phyloP scores from a whole-genome alignment of 768 basidiomycete genomes.

The Phlegmacium glaucopus region DNA sequence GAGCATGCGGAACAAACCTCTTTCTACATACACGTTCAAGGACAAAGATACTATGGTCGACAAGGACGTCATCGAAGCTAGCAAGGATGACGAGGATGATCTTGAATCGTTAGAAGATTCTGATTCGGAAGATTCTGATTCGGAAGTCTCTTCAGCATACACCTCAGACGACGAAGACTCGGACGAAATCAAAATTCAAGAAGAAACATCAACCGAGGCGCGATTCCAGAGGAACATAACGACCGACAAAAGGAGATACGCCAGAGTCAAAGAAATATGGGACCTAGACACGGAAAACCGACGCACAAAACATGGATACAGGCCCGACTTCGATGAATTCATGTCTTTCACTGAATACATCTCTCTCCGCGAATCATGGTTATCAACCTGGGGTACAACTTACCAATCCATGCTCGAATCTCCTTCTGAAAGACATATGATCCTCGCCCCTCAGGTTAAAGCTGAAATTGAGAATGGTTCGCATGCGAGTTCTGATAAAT shows the following conservation, averaged over 20 bases:
- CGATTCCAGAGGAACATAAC: slow-evolving; percentile 19
- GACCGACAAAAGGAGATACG: slow-evolving; percentile 23
- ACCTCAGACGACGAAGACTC: slow-evolving; percentile 15
- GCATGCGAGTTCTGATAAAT: slow-evolving; percentile 2
- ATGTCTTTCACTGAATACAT: slow-evolving; percentile 28
- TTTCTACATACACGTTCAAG: too few species aligned
- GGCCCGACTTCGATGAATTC: slow-evolving; percentile 12
- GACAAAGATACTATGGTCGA: too few species aligned
- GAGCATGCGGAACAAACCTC: slow-evolving; percentile 11
- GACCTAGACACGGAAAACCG: slow-evolving; percentile 10
- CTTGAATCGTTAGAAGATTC: too few species aligned
- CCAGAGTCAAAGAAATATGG: slow-evolving; percentile 21
- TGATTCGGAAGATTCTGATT: background rate
- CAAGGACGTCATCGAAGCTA: too few species aligned
- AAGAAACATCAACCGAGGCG: slow-evolving; percentile 11
- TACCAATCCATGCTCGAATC: slow-evolving; percentile 23
- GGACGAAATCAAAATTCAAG: slow-evolving; percentile 9
- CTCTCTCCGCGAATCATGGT: slow-evolving; percentile 19
- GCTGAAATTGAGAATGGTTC: too few species aligned
- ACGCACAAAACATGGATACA: background rate
- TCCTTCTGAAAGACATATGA: too few species aligned
- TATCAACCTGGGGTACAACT: slow-evolving; percentile 19
- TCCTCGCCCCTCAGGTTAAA: too few species aligned
- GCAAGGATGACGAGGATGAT: too few species aligned
- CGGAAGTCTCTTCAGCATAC: too few species aligned